Evolutionary conservation across 257 asterid species (phyloP), one percentile per base, ranked within the genome.

Genomic region (Penstemon newberryi): DNA sequence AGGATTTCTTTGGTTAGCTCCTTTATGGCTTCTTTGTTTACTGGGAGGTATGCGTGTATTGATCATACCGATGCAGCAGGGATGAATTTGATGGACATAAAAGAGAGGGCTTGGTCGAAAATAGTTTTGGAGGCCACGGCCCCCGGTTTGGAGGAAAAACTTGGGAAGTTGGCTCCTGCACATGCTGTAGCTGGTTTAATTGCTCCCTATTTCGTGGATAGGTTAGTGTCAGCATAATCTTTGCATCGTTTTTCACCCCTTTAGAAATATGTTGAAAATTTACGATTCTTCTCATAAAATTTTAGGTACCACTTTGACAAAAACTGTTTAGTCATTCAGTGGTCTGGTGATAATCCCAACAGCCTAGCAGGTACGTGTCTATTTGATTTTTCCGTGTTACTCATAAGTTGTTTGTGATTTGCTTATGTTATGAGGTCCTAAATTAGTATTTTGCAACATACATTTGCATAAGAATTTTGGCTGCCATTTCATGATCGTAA

Each of bases 311-410:
- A 78, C 42, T 90, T 93, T 57, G 85, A 87, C 83, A 81, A 84
- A 70, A 80, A 82, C 67, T 90, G 97, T 78, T 71, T 85, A 51
- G 67, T 90, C 60, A 77, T 91, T 74, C 94, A 93, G 56, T 93
- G 97, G 97, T 93, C 97, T 66, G 99, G 99, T 56, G 97, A 93
- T 83, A 93, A 93, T 75, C 99, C 99, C 47, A 93, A 93, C 87
- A 93, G 99, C 85, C 78, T 93, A 68, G 99, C 97, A 74, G 99
- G 99, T 92, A 64, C 47, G 12, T 58, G 43, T 46, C 60, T 19
- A 0, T 70, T 69, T 52, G 18, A 4, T 8, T 43, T 66, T 76
- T 12, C 15, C 33, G 0, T 25, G 33, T 25, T 25, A 25, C 33
- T 1, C 33, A 1, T 25, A 25, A 25, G 33, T 25, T 25, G 33